A percentile compares a stretch with the other conserved stretches of the same genome.
phyloP scores from a whole-genome alignment of 2,329 filamentous ascomycete genomes.

The Paraconiothyrium brasiliense region DNA sequence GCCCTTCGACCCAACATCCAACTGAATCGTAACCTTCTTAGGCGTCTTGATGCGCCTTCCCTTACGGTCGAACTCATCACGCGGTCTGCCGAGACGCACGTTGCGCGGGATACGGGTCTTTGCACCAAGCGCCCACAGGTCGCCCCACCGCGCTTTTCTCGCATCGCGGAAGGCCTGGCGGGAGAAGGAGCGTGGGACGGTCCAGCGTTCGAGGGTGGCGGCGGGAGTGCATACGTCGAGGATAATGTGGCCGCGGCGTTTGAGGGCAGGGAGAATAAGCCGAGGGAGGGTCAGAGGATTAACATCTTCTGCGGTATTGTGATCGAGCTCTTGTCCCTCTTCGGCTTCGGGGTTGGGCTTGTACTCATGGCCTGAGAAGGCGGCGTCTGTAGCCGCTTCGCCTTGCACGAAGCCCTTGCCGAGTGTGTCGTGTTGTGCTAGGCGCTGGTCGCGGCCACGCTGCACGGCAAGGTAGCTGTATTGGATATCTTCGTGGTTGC shows the following conservation, averaged over 20 bases:
- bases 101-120: slow-evolving; percentile 78
- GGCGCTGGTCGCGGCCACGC: slow-evolving; percentile 72
- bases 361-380: slow-evolving; percentile 75
- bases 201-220: slow-evolving; percentile 91
- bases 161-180: slow-evolving; percentile 90
- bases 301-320: slow-evolving; percentile 49
- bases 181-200: slow-evolving; percentile 82
- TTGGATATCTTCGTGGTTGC: slow-evolving; percentile 88
- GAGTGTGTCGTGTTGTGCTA: slow-evolving; percentile 41
- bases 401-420: slow-evolving; percentile 58
- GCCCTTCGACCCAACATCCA: slow-evolving; percentile 36
- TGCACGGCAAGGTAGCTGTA: slow-evolving; percentile 91
- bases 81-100: slow-evolving; percentile 66
- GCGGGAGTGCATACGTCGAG: slow-evolving; percentile 90
- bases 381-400: slow-evolving; percentile 67
- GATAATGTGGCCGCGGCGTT: slow-evolving; percentile 86
- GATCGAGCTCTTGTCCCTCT: slow-evolving; percentile 16
- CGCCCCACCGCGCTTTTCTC: slow-evolving; percentile 89
- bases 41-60: slow-evolving; percentile 44
- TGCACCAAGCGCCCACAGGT: slow-evolving; percentile 93
- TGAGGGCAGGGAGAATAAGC: slow-evolving; percentile 80
- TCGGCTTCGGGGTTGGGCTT: slow-evolving; percentile 22
- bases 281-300: slow-evolving; percentile 77
- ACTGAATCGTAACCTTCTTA: slow-evolving; percentile 43
- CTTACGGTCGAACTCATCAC: slow-evolving; percentile 53